phyloP scores from a whole-genome alignment of 2,329 filamentous ascomycete species.

The Botrytis fabae region DNA sequence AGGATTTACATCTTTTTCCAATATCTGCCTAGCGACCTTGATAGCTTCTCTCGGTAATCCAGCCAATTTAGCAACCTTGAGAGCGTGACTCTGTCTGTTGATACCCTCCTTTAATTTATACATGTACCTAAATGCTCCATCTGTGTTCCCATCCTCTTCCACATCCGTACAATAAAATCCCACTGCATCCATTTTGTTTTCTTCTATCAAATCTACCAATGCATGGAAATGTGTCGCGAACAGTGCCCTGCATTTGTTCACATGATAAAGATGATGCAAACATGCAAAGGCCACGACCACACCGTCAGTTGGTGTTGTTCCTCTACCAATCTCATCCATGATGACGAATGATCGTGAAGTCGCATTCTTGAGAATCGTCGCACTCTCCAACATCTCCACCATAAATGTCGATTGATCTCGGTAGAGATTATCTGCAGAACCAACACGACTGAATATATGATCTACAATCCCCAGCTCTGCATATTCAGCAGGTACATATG shows the following conservation, averaged over 20 bases:
- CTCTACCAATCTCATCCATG: conserved; percentile 96
- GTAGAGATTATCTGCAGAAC: conserved; percentile 93
- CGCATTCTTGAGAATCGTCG: conserved; percentile 81
- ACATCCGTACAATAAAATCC: conserved; percentile 83
- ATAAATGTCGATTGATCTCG: conserved; percentile 96
- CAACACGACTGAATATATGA: conserved; percentile 89
- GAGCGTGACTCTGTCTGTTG: conserved; percentile 83
- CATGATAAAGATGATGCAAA: conserved; percentile 75
- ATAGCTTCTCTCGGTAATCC: conserved; percentile 76
- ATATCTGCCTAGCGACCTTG: conserved; percentile 53
- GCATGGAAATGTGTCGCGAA: conserved; percentile 96
- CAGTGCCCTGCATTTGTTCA: conserved; percentile 76
- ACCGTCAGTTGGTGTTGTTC: conserved; percentile 91
- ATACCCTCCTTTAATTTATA: conserved; percentile 80
- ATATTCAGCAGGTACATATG: conserved; percentile 85
- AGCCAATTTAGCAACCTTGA: conserved; percentile 90
- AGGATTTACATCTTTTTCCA: conserved; percentile 44
- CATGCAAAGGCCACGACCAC: conserved; percentile 87
- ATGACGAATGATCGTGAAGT: conserved; percentile 87
- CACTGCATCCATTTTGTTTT: conserved; percentile 48
- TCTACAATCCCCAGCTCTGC: conserved; percentile 91
- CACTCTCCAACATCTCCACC: conserved; percentile 98
- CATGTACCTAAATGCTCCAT: conserved; percentile 74
- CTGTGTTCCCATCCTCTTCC: conserved; percentile 58
- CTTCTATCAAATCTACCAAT: conserved; percentile 72